Percentiles rank a stretch among this genome's conserved stretches.
Evolutionary conservation across 495 filamentous ascomycete species (phyloP).

Genomic region (Aspergillus heteromorphus): DNA sequence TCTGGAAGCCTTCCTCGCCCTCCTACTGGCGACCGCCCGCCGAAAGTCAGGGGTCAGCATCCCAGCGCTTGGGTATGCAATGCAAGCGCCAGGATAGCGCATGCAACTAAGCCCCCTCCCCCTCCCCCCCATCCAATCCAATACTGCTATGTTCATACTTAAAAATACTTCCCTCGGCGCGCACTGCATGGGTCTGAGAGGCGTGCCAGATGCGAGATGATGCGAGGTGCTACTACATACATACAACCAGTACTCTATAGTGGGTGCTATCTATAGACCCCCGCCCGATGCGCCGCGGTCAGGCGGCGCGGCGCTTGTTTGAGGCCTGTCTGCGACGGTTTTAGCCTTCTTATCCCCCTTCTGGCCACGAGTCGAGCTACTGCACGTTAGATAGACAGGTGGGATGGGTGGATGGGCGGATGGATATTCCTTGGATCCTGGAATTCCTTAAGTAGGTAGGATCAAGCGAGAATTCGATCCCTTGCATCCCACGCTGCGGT

Average conservation of each 20-base stretch:
- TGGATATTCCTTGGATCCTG: not conserved
- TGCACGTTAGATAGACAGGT: too few relatives aligned
- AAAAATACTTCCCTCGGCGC: too few relatives aligned
- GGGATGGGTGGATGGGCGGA: too few relatives aligned
- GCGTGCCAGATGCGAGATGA: too few relatives aligned
- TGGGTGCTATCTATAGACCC: not conserved
- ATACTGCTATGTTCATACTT: too few relatives aligned
- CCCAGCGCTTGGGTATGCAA: constrained; percentile 1
- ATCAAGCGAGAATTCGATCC: not conserved
- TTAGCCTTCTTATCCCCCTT: too few relatives aligned
- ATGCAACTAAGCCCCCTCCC: not conserved
- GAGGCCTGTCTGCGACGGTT: not conserved
- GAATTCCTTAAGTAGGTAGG: too few relatives aligned
- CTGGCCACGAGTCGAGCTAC: not conserved
- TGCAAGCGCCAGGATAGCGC: not conserved
- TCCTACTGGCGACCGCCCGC: not conserved
- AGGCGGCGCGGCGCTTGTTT: not conserved
- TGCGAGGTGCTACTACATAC: too few relatives aligned
- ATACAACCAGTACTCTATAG: too few relatives aligned
- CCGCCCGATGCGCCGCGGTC: not conserved
- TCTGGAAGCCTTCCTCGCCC: not conserved
- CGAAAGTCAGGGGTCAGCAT: constrained; percentile 2
- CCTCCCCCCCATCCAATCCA: too few relatives aligned
- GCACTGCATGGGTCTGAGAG: too few relatives aligned
- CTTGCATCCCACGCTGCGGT: not conserved